These are phyloP conservation scores for Saccharomyces paradoxus DNA, from an alignment of 805 yeast genomes.

Conservation along the genomic window DNA sequence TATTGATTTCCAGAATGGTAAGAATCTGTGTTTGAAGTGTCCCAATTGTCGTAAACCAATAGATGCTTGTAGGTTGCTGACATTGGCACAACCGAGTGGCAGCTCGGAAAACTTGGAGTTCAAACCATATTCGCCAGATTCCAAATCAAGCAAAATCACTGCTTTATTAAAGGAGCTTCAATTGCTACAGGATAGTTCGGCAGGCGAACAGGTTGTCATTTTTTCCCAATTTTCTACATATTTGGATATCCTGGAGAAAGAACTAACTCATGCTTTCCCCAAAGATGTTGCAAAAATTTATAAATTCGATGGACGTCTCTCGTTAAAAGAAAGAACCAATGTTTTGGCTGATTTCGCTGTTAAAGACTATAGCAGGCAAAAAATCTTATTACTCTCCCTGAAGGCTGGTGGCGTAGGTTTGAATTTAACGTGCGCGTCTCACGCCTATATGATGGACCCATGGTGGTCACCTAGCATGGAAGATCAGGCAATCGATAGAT, in stretches of 20 bases:
- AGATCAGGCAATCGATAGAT: slow-evolving; percentile 84
- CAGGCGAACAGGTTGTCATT: slow-evolving; percentile 70
- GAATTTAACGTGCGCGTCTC: slow-evolving; percentile 75
- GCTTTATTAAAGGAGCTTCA: slow-evolving; percentile 58
- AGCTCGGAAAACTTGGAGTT: slow-evolving; percentile 13
- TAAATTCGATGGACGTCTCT: slow-evolving; percentile 78
- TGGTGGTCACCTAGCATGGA: slow-evolving; percentile 96
- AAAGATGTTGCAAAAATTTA: slow-evolving; percentile 31
- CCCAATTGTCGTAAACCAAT: slow-evolving; percentile 66
- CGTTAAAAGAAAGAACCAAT: slow-evolving; percentile 53
- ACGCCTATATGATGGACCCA: slow-evolving; percentile 88
- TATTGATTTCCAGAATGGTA: slow-evolving; percentile 53
- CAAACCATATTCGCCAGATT: slow-evolving; percentile 23
- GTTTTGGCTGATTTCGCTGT: slow-evolving; percentile 49
- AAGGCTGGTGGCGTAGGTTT: slow-evolving; percentile 95
- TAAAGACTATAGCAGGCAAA: slow-evolving; percentile 27
- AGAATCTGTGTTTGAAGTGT: slow-evolving; percentile 46
- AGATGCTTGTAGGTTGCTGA: slow-evolving; percentile 38
- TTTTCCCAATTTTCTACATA: slow-evolving; percentile 87
- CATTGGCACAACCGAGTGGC: slow-evolving; percentile 21
- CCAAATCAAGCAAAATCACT: slow-evolving; percentile 62
- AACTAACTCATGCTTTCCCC: slow-evolving; percentile 43
- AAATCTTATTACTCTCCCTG: slow-evolving; percentile 60
- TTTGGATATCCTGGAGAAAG: slow-evolving; percentile 63
- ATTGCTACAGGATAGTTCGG: slow-evolving; percentile 43